Evolutionary conservation across 345 rosid species (phyloP).

Genomic region (Salix udensis): DNA sequence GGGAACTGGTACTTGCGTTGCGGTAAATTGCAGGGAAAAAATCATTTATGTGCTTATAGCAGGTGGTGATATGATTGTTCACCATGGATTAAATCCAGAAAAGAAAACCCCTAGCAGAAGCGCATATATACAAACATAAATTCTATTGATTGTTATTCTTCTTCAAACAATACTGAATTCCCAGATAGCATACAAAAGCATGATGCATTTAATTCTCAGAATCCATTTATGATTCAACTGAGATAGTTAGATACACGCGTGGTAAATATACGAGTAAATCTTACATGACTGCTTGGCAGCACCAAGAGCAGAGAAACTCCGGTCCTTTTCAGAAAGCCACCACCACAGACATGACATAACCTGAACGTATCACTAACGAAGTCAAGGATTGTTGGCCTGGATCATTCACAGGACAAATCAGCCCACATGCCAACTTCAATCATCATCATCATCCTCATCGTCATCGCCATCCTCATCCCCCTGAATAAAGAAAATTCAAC

Average conservation of each 20-base stretch:
- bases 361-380: slow-evolving; percentile 1
- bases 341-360: slow-evolving; percentile 4
- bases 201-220: not conserved
- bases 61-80: not conserved
- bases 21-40: not conserved
- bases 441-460: not conserved
- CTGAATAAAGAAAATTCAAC: not conserved
- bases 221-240: not conserved
- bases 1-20: not conserved
- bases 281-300: slow-evolving; percentile 6
- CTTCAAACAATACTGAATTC: not conserved
- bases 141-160: not conserved
- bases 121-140: not conserved
- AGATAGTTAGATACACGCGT: not conserved
- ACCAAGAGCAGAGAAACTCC: not conserved
- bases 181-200: not conserved
- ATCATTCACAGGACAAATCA: not conserved
- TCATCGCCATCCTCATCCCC: slow-evolving; percentile 3
- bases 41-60: not conserved
- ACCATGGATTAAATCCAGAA: not conserved
- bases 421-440: not conserved
- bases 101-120: not conserved
- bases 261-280: not conserved
- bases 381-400: slow-evolving; percentile 1
- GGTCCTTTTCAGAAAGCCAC: not conserved